A percentile compares a stretch with the other conserved stretches of the same genome.
Conservation (phyloP, 2,329 filamentous ascomycete genomes). For the Colletotrichum lindemuthianum region DNA sequence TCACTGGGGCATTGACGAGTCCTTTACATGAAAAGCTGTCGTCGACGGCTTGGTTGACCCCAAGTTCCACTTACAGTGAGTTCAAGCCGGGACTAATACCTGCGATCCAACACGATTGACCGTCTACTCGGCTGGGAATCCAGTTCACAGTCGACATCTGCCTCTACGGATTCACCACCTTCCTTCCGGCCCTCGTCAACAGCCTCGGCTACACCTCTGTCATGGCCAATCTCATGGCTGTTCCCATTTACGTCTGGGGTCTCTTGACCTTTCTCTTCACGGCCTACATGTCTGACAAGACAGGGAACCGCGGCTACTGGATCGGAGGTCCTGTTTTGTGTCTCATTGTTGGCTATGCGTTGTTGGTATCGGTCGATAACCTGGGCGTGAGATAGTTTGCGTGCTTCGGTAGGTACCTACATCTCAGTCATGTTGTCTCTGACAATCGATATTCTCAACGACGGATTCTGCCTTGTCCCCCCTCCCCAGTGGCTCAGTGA, state of each 20-base stretch:
- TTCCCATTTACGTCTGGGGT: constrained; percentile 46
- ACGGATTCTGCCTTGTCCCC: constrained; percentile 36
- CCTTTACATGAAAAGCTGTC: constrained; percentile 41
- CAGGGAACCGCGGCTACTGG: constrained; percentile 39
- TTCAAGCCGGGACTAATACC: constrained; percentile 11
- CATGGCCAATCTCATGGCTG: constrained; percentile 48
- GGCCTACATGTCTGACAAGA: constrained; percentile 41
- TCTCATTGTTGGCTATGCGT: constrained; percentile 44
- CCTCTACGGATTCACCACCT: constrained; percentile 47
- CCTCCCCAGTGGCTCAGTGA: constrained; percentile 55
- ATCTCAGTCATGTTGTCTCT: constrained; percentile 37
- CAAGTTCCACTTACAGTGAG: constrained; percentile 45
- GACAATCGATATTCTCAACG: constrained; percentile 38
- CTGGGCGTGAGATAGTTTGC: constrained; percentile 42
- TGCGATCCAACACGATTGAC: neutral
- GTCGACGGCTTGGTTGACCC: constrained; percentile 40
- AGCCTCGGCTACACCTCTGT: constrained; percentile 47
- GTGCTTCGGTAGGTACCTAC: constrained; percentile 44
- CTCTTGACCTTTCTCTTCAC: constrained; percentile 40
- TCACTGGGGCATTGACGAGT: constrained; percentile 33
- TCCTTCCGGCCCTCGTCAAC: constrained; percentile 48
- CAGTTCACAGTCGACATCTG: constrained; percentile 47
- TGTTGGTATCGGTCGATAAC: constrained; percentile 43
- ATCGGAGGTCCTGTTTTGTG: constrained; percentile 39
- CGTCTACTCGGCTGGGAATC: constrained; percentile 22